Base-by-base conservation (phyloP, 306 rosid species). In the Prunus dulcis region DNA sequence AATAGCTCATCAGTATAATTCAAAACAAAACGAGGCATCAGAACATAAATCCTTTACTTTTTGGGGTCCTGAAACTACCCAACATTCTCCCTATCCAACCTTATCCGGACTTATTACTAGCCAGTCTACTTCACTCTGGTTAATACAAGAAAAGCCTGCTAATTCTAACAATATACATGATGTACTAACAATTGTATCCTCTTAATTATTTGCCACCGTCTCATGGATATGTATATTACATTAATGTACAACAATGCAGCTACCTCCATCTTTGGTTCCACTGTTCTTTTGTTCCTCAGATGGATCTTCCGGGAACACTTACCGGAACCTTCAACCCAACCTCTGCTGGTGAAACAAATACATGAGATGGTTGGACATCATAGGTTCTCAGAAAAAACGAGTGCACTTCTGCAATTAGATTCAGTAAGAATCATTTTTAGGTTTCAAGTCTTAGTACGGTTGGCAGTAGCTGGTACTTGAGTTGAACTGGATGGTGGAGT, bases 201-300 rank as follows among this genome's bases (percentile, higher is more conserved):
- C 82, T 79, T 82, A 79, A 69, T 76, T 74, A 79, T 64, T 76
- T 71, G 61, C 76, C 76, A 76, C 82, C 20, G 78, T 70, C 53
- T 63, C 82, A 77, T 72, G 61, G 79, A 79, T 74, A 53, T 67
- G 56, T 71, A 86, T 67, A 63, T 28, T 70, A 78, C 82, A 76
- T 50, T 78, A 81, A 92, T 91, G 91, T 91, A 93, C 96, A 93
- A 84, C 46, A 80, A 76, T 70, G 79, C 72, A 79, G 73, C 72
- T 34, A 50, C 76, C 82, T 25, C 80, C 79, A 78, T 69, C 78
- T 69, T 73, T 71, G 71, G 52, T 74, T 72, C 79, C 75, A 41
- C 69, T 84, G 47, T 17, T 27, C 79, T 18, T 38, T 70, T 71
- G 79, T 76, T 32, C 46, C 46, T 28, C 28, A 9, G 46, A 62